Base-by-base conservation (phyloP, 768 basidiomycete genomes). In the Boletus rubroflammeus region DNA sequence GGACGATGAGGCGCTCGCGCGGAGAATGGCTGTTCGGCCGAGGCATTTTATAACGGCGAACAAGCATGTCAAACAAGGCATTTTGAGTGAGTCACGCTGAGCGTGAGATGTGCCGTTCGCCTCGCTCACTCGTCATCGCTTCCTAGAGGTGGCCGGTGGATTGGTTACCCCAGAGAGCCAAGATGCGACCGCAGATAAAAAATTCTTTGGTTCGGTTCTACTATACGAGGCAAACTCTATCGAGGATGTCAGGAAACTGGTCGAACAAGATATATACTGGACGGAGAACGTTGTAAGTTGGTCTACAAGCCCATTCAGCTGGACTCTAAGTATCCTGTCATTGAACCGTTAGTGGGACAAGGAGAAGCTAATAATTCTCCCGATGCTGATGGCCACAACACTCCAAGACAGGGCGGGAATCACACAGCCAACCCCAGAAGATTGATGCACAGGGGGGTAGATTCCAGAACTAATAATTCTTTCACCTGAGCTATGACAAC, bases 201-300 rank as follows among this genome's bases (percentile, higher is more conserved):
- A 81, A 64, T 75, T 88, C 70, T 69, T 83, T 34, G 85, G 83
- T n/a, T 86, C 83, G 0, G 67, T 76, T 53, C 71, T 85, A 40
- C 71, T 87, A 23, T 77, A 73, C 49, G 77, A 85, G 60, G 81
- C 81, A 2, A 76, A 78, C 47, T 78, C 71, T 31, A 66, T 84
- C 40, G 83, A 81, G 34, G 75, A 67, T 3, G 72, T 74, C 45
- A 67, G 67, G 44, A 68, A 78, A 67, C 47, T 67, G 32, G 62
- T 76, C 17, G 71, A 80, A 58, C 56, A 56, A 38, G 79, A 81
- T 52, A n/a, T 73, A 1, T 80, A 80, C 54, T 80, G 73, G 65
- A 68, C 60, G 5, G 58, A 60, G 54, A 68, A 68, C 29, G 78
- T 80, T 41, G 80, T 81, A 47, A 61, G 76, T 73, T 31, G 43